Evolutionary conservation across 2,329 filamentous ascomycete genomes (phyloP).

Genomic region (Colletotrichum noveboracense): DNA sequence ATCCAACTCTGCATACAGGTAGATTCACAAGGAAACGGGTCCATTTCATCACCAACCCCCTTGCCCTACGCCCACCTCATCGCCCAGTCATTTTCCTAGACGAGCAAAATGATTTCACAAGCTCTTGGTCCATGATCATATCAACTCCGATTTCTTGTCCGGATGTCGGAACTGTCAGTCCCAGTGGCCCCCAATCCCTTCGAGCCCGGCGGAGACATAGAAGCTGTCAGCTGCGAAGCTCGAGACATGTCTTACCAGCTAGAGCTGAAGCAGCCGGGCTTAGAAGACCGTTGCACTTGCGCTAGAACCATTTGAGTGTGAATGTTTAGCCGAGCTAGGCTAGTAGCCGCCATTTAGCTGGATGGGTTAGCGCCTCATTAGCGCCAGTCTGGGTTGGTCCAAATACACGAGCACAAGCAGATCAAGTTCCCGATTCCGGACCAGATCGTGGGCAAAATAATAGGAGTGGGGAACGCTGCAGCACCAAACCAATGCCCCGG

Average conservation of each 20-base stretch:
- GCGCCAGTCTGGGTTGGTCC: neutral
- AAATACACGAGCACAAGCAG: neutral
- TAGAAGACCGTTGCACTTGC: neutral
- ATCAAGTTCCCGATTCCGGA: neutral
- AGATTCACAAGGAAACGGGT: neutral
- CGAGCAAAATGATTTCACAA: neutral
- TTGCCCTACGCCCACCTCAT: neutral
- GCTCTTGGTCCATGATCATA: neutral
- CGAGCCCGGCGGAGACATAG: neutral
- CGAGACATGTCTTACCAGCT: neutral
- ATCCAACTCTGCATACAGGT: neutral
- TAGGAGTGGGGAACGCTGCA: neutral
- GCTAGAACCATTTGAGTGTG: neutral
- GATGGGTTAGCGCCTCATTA: neutral
- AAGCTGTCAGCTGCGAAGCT: neutral
- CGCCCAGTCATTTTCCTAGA: fast-evolving
- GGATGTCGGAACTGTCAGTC: fast-evolving
- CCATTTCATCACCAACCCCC: neutral
- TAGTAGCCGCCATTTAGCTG: neutral
- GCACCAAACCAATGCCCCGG: neutral
- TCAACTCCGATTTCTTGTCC: neutral
- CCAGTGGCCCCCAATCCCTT: neutral
- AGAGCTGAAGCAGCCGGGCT: neutral
- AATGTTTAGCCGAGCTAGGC: neutral
- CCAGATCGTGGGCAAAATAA: neutral